Evolutionary conservation across 179 eudicot genomes (phyloP).

Genomic region (Beta macrorhiza): DNA sequence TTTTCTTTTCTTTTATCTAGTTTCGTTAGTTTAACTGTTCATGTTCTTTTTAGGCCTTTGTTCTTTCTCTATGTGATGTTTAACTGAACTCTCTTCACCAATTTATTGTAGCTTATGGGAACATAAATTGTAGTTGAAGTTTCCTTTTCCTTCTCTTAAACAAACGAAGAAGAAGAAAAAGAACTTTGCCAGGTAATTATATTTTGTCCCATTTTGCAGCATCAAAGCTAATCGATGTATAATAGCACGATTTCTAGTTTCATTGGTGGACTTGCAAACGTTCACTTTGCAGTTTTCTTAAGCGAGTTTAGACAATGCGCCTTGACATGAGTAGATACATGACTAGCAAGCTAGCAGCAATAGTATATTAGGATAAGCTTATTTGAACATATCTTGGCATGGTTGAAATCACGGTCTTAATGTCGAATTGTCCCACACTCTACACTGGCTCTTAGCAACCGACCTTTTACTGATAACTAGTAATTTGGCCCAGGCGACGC

Average conservation of each 20-base stretch:
- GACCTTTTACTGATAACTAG: too few relatives aligned
- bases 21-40: conserved; percentile 18
- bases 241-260: conserved; percentile 1
- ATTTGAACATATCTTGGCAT: too few relatives aligned
- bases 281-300: background rate
- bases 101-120: conserved; percentile 28
- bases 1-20: conserved; percentile 18
- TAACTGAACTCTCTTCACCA: conserved; percentile 21
- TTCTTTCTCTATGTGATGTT: conserved; percentile 20
- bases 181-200: background rate
- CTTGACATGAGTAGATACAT: background rate
- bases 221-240: conserved; percentile 14
- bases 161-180: too few relatives aligned
- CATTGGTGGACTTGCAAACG: background rate
- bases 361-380: too few relatives aligned
- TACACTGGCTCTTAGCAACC: too few relatives aligned
- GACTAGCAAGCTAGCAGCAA: too few relatives aligned
- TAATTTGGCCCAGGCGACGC: too few relatives aligned
- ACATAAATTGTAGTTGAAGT: conserved; percentile 25
- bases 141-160: background rate
- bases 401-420: too few relatives aligned
- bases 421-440: too few relatives aligned
- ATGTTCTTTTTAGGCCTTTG: conserved; percentile 16
- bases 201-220: background rate
- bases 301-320: background rate